A percentile compares a stretch with the other conserved stretches of the same genome.
Evolutionary conservation across 108 stramenopile species (phyloP).

Genomic region (Cylindrotheca fusiformis): DNA sequence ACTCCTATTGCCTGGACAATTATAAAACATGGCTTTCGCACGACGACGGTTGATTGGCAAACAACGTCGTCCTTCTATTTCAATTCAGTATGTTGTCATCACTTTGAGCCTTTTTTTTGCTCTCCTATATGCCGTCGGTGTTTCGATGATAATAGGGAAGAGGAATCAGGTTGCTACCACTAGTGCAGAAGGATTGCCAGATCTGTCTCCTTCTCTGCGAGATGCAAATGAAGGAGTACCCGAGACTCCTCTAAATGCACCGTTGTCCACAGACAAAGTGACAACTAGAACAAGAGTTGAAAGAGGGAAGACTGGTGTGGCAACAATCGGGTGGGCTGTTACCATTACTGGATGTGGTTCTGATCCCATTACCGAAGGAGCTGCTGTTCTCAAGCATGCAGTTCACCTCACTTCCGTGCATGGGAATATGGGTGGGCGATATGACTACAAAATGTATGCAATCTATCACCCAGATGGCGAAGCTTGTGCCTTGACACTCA

Average conservation of each 20-base stretch:
- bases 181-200: not conserved
- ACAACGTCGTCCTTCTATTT: not conserved
- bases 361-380: slow-evolving; percentile 70
- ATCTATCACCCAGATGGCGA: slow-evolving; percentile 72
- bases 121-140: not conserved
- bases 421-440: slow-evolving; percentile 23
- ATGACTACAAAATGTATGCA: slow-evolving; percentile 72
- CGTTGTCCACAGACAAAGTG: not conserved
- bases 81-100: not conserved
- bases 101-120: not conserved
- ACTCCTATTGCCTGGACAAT: too few species aligned
- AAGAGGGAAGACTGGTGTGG: not conserved
- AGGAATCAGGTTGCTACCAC: not conserved
- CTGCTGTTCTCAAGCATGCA: slow-evolving; percentile 71
- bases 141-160: not conserved
- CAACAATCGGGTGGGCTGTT: slow-evolving; percentile 76
- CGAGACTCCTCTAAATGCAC: not conserved
- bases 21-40: too few species aligned
- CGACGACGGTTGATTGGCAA: not conserved
- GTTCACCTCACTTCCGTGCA: slow-evolving; percentile 59
- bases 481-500: slow-evolving; percentile 46
- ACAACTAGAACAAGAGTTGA: not conserved
- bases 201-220: not conserved
- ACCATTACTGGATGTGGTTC: slow-evolving; percentile 79
- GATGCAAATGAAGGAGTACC: not conserved